Conservation (phyloP, 2,329 filamentous ascomycete genomes). For the Cercospora sp. region DNA sequence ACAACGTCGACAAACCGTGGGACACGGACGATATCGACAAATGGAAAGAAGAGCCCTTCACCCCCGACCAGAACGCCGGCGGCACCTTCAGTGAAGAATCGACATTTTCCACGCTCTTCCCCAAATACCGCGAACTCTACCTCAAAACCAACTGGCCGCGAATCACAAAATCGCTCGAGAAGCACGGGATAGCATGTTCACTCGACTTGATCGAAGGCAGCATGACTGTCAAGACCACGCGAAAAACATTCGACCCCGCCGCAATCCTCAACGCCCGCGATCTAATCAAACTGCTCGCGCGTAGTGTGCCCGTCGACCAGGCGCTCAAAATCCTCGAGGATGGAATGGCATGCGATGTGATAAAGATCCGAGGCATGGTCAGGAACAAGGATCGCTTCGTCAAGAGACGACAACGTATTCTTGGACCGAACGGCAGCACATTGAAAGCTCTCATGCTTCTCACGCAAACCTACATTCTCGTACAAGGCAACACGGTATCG, state of each 20-base stretch:
- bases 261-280: constrained; percentile 92
- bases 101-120: constrained; percentile 80
- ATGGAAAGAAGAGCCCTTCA: constrained; percentile 89
- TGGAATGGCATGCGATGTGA: constrained; percentile 86
- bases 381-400: constrained; percentile 94
- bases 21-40: constrained; percentile 97
- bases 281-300: constrained; percentile 85
- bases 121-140: constrained; percentile 95
- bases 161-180: constrained; percentile 82
- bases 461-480: constrained; percentile 87
- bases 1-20: constrained; percentile 90
- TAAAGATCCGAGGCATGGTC: constrained; percentile 90
- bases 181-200: constrained; percentile 83
- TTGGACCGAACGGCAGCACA: constrained; percentile 88
- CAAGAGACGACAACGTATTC: constrained; percentile 87
- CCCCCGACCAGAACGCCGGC: constrained; percentile 76
- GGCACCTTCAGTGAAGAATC: constrained; percentile 92
- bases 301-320: constrained; percentile 89
- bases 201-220: constrained; percentile 92
- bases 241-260: constrained; percentile 87
- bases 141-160: constrained; percentile 91
- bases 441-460: constrained; percentile 91
- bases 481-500: constrained; percentile 93
- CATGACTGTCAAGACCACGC: constrained; percentile 95
- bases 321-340: constrained; percentile 94